Conservation (phyloP, 1,284 basidiomycete species). For the Ustilago cynodontis region DNA sequence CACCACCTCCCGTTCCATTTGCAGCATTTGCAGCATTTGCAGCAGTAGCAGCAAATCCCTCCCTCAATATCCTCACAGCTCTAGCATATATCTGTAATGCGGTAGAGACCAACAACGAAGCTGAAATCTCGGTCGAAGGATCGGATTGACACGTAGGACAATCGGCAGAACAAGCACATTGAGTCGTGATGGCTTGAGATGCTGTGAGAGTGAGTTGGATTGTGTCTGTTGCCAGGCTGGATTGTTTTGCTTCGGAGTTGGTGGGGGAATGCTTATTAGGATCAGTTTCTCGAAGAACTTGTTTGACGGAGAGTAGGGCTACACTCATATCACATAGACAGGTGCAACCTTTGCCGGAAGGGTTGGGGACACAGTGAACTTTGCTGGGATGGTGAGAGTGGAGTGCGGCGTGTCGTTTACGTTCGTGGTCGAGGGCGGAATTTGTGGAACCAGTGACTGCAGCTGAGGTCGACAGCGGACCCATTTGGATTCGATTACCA, state of each 20-base stretch:
- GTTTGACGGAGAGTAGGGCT: conserved; percentile 61
- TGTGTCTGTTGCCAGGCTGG: conserved; percentile 36
- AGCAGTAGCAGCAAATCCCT: conserved; percentile 52
- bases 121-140: conserved; percentile 58
- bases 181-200: conserved; percentile 62
- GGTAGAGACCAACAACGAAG: conserved; percentile 62
- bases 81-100: conserved; percentile 69
- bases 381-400: conserved; percentile 47
- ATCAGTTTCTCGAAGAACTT: conserved; percentile 48
- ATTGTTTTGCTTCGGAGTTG: neutral
- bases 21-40: conserved; percentile 16
- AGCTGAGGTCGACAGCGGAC: conserved; percentile 35
- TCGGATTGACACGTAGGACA: conserved; percentile 67
- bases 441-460: conserved; percentile 10
- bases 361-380: conserved; percentile 69
- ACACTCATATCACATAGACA: conserved; percentile 66
- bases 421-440: conserved; percentile 10
- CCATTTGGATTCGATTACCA: conserved; percentile 20
- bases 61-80: conserved; percentile 62
- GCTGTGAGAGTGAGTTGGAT: conserved; percentile 66
- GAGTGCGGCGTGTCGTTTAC: conserved; percentile 16
- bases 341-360: conserved; percentile 64
- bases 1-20: neutral
- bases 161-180: conserved; percentile 65
- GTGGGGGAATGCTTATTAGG: conserved; percentile 14